Evolutionary conservation across 176 grass and related monocot species (phyloP), one percentile per base, ranked within the genome.

Genomic region (Zizania latifolia): DNA sequence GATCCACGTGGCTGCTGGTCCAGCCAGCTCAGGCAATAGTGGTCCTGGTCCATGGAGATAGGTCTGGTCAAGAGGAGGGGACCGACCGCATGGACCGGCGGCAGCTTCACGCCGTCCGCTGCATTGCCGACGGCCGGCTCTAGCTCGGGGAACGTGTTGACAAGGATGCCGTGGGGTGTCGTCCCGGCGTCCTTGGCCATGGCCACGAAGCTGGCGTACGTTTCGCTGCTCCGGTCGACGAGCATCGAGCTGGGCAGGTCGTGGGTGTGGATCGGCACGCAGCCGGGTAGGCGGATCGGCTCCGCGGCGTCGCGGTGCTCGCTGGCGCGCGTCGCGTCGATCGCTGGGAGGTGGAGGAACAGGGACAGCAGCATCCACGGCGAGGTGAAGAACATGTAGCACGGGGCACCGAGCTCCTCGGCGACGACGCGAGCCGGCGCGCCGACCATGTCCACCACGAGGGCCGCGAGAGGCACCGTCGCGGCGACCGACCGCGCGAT

Each of bases 361-460:
- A 97, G 78, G 5, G 88, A 91, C 5, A 97, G 70, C 19, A 32
- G n/a, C 74, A 87, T 73, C 73, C 79, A 82, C 48, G 74, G 73
- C 14, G 66, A 39, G 19, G 88, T 87, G 65, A 91, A 87, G 83
- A 97, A 97, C 70, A 82, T 26, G 85, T 91, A 91, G 14, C 65
- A 9, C 7, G 76, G 88, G 9, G 76, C 28, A 10, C 78, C 86
- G 0, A 79, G 57, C 45, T 87, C 83, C 4, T 0, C 5, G 0
- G 84, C 88, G 8, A 89, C 77, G 4, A 58, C 48, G 44, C 91
- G 69, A 8, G 83, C 54, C 11, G 59, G 56, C 19, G 11, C 56
- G 32, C 66, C 54, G 58, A 90, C 39, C 59, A 97, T 85, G 76
- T 97, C 87, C 3, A 76, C 70, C 0, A 93, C 85, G 23, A 91